Conservation (phyloP, 208 protist species). For the Phytomonas serpens region DNA sequence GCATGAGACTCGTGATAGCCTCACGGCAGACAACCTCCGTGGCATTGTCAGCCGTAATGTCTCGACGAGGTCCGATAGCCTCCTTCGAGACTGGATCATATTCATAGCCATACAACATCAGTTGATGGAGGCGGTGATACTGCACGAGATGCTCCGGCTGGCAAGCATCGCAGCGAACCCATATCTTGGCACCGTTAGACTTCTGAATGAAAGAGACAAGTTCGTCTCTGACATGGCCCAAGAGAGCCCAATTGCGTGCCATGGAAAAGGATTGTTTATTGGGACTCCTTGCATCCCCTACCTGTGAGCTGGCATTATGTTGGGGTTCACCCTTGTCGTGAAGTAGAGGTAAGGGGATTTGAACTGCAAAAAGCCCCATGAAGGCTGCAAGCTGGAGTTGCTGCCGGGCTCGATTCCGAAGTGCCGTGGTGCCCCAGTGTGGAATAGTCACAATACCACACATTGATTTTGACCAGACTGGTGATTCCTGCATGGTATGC, state of each 20-base stretch:
- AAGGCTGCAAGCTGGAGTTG: slow-evolving; percentile 71
- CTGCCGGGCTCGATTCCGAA: slow-evolving; percentile 18
- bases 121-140: slow-evolving; percentile 41
- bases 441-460: slow-evolving; percentile 32
- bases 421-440: slow-evolving; percentile 22
- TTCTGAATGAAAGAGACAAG: slow-evolving; percentile 26
- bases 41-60: slow-evolving; percentile 7
- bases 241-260: slow-evolving; percentile 20
- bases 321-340: slow-evolving; percentile 8
- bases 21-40: slow-evolving; percentile 13
- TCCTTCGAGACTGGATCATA: neutral
- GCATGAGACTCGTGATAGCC: slow-evolving; percentile 24
- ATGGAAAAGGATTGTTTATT: neutral
- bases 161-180: slow-evolving; percentile 67
- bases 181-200: slow-evolving; percentile 31
- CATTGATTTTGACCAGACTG: slow-evolving; percentile 34
- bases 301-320: slow-evolving; percentile 7
- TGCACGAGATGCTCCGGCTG: slow-evolving; percentile 31
- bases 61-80: neutral
- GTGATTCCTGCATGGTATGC: slow-evolving; percentile 29
- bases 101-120: slow-evolving; percentile 41
- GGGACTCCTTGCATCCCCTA: neutral
- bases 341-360: slow-evolving; percentile 57
- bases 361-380: slow-evolving; percentile 51
- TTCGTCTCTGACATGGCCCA: slow-evolving; percentile 28